A percentile compares a stretch with the other conserved stretches of the same genome.
Conservation (phyloP, 441 rosid genomes). For the Corymbia calophylla region DNA sequence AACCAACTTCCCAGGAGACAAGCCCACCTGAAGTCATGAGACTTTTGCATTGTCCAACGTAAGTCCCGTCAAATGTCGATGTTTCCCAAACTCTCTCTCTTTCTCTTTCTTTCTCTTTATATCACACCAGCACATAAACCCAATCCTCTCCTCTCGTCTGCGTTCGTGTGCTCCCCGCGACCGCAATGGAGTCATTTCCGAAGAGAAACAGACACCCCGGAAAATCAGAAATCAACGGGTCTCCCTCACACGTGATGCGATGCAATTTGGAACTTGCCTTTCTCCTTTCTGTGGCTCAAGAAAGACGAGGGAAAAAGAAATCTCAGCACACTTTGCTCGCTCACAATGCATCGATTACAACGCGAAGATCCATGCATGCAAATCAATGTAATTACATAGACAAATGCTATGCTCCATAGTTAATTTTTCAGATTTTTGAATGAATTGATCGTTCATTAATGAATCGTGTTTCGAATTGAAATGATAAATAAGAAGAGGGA, state of each 20-base stretch:
- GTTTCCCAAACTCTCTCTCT: background rate
- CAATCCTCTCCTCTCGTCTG: background rate
- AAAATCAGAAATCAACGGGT: background rate
- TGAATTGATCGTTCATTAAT: background rate
- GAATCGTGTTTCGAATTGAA: background rate
- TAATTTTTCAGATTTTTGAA: background rate
- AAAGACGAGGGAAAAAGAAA: background rate
- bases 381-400: background rate
- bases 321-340: background rate
- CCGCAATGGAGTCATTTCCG: background rate
- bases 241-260: background rate
- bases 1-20: constrained; percentile 35
- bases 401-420: background rate
- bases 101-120: background rate
- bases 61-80: background rate
- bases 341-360: background rate
- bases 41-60: background rate
- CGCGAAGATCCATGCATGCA: background rate
- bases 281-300: background rate
- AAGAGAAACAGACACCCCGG: background rate
- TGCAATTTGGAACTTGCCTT: background rate
- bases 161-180: background rate
- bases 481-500: background rate
- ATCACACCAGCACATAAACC: background rate
- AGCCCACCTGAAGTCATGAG: constrained; percentile 28